Evolutionary conservation across 495 filamentous ascomycete species (phyloP).

Genomic region (Tuber umbilicatum): DNA sequence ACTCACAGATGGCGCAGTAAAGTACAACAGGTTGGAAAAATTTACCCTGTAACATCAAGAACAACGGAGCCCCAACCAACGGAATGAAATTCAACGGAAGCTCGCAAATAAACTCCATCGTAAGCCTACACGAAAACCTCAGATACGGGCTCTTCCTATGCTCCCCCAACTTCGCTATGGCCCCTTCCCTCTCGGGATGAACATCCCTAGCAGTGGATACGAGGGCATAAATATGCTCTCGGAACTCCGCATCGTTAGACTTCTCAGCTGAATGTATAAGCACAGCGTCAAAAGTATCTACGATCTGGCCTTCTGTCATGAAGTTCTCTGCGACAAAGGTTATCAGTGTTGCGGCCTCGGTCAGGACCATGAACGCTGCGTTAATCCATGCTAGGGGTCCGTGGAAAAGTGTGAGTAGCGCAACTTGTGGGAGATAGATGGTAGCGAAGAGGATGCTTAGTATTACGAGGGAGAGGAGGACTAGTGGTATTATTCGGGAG

Average conservation of each 20-base stretch:
- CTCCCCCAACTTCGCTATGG: conserved; percentile 67
- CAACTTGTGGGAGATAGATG: conserved; percentile 83
- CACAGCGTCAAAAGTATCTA: conserved; percentile 88
- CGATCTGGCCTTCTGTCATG: conserved; percentile 67
- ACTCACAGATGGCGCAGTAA: conserved; percentile 31
- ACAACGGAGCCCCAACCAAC: conserved; percentile 73
- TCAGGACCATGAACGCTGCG: conserved; percentile 69
- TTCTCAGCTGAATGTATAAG: conserved; percentile 43
- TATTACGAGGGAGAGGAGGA: conserved; percentile 63
- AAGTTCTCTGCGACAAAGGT: conserved; percentile 67
- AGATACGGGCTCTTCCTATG: conserved; percentile 62
- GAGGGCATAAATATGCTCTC: conserved; percentile 46
- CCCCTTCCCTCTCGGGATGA: conserved; percentile 52
- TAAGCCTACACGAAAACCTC: conserved; percentile 66
- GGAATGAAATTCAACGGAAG: conserved; percentile 92
- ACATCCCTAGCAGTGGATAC: conserved; percentile 69
- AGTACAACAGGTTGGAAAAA: conserved; percentile 21
- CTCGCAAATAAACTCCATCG: conserved; percentile 69
- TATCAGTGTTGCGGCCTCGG: conserved; percentile 73
- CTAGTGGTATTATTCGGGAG: conserved; percentile 60
- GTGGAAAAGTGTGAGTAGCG: conserved; percentile 71
- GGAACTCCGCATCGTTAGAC: conserved; percentile 12
- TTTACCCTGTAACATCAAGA: conserved; percentile 68
- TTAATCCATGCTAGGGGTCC: conserved; percentile 76
- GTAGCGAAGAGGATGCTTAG: conserved; percentile 76